Base-by-base conservation (phyloP, 257 asterid genomes). In the Verbascum thapsus region DNA sequence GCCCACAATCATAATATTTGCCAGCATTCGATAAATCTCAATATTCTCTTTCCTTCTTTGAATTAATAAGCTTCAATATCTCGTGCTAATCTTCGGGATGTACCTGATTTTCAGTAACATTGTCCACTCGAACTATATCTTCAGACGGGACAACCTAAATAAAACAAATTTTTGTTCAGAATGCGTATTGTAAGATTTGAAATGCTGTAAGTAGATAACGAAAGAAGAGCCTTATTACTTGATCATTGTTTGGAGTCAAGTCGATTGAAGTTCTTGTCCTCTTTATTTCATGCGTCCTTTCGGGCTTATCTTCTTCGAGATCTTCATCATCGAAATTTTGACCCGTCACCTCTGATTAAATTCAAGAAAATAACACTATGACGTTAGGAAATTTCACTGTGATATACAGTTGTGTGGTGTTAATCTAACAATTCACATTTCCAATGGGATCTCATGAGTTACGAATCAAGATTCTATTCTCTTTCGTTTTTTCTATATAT, bases 271-370 rank as follows among this genome's bases (percentile, higher is more conserved):
- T 55, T 71, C 77, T 75, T 30, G 70, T 77, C 67, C 79, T 74
- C 70, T 81, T 81, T 10, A 50, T 22, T 59, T 67, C 42, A 7
- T 69, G 76, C 12, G 16, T 38, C 54, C 54, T 67, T 47, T 64
- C 37, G 0, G 69, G 41, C 7, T 77, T 61, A 58, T 67, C 78
- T 58, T 68, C 83, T 64, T 74, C 74, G 16, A 58, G 45, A 43
- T 63, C 86, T 51, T 79, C 88, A 57, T 81, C 85, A 0, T 35
- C 35, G 20, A 85, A 85, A 73, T 85, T 85, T 68, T 85, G 92
- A 63, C 66, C 92, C 3, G 63, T 75, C 63, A 61, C 77, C 84
- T 85, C 91, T 84, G 85, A 43, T 58, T 39, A 64, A 72, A 71
- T 19, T 23, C 20, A 55, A 48, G 11, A 55, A 18, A 50, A 17